These are phyloP conservation scores for Diddensiella caesifluorescens DNA, from an alignment of 805 yeast species.

Conservation along the genomic window DNA sequence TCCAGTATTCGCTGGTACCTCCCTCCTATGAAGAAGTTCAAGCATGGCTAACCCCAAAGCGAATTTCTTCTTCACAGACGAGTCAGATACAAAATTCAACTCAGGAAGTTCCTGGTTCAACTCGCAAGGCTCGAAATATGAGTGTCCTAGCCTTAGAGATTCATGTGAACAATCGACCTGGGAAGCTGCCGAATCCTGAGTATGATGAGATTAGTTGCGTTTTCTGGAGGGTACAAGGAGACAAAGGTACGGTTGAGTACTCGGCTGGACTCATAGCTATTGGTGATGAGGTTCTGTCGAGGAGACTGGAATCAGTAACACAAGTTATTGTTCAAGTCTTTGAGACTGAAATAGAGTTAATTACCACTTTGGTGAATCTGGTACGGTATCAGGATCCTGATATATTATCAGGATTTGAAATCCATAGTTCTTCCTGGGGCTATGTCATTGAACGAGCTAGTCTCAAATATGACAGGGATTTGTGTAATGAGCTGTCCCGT, in stretches of 20 bases:
- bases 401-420: conserved; percentile 78
- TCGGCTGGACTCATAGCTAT: conserved; percentile 23
- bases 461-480: conserved; percentile 42
- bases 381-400: conserved; percentile 78
- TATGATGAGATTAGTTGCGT: conserved; percentile 54
- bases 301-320: conserved; percentile 3
- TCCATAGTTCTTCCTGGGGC: conserved; percentile 84
- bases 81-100: conserved; percentile 13
- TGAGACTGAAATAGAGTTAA: conserved; percentile 52
- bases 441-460: conserved; percentile 59
- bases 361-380: conserved; percentile 48
- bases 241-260: conserved; percentile 29
- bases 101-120: conserved; percentile 8
- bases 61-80: background rate
- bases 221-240: conserved; percentile 57
- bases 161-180: conserved; percentile 50
- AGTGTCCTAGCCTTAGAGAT: conserved; percentile 63
- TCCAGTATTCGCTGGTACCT: conserved; percentile 43
- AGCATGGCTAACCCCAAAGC: conserved; percentile 30
- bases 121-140: conserved; percentile 32
- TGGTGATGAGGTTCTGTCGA: conserved; percentile 22
- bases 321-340: conserved; percentile 37
- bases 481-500: conserved; percentile 58
- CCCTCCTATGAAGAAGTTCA: conserved; percentile 43
- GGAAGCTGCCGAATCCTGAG: conserved; percentile 58